These are phyloP conservation scores for Tetrapisispora pingtungensis DNA, from an alignment of 805 yeast species.

Conservation along the genomic window DNA sequence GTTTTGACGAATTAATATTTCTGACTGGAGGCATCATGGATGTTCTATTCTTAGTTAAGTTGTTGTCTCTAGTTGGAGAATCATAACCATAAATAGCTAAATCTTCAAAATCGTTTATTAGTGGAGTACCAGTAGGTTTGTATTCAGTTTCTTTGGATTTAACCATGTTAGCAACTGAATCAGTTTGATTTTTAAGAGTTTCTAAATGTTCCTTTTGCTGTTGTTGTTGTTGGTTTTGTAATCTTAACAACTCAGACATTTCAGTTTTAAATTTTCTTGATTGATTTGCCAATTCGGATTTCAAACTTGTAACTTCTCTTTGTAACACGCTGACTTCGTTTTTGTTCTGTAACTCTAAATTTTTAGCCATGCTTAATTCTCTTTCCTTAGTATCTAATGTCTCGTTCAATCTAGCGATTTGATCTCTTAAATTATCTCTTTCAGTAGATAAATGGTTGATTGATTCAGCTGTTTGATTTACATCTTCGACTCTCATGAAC, in stretches of 20 bases:
- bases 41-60: background rate
- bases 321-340: slow-evolving; percentile 5
- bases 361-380: slow-evolving; percentile 4
- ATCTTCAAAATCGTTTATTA: slow-evolving; percentile 26
- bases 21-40: background rate
- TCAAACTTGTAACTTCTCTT: slow-evolving; percentile 1
- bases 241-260: background rate
- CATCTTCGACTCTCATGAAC: slow-evolving; percentile 18
- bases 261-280: slow-evolving; percentile 1
- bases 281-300: slow-evolving; percentile 1
- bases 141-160: slow-evolving; percentile 5
- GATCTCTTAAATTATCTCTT: slow-evolving; percentile 7
- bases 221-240: background rate
- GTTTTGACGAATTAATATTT: background rate
- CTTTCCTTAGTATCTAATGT: slow-evolving; percentile 12
- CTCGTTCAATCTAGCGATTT: slow-evolving; percentile 11
- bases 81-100: slow-evolving; percentile 24
- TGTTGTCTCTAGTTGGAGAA: slow-evolving; percentile 12
- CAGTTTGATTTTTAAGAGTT: background rate
- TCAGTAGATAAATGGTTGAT: slow-evolving; percentile 6
- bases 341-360: slow-evolving; percentile 3
- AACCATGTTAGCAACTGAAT: background rate
- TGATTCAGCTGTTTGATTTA: background rate
- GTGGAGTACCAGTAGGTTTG: slow-evolving; percentile 25
- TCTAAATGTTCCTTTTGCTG: slow-evolving; percentile 1